Conservation (phyloP, 2,329 filamentous ascomycete species). For the Fusarium algeriense region DNA sequence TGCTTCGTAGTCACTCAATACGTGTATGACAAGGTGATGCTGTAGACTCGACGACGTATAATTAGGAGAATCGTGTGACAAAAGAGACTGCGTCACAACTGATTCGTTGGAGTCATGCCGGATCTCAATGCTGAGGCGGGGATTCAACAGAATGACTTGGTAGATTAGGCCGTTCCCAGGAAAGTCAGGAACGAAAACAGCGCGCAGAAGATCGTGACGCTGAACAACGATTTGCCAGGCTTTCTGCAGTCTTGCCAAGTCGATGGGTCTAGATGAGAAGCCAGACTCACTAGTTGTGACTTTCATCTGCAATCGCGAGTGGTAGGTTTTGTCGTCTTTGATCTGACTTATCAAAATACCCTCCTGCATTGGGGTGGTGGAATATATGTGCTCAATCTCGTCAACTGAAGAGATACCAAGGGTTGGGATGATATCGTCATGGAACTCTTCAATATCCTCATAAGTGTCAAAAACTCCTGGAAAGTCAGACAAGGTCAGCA, state of each 20-base stretch:
- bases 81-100: neutral
- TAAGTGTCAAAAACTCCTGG: slow-evolving; percentile 4
- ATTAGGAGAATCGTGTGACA: neutral
- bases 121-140: neutral
- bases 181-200: neutral
- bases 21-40: slow-evolving; percentile 3
- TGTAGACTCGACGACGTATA: neutral
- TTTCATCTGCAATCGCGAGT: neutral
- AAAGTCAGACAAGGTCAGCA: slow-evolving; percentile 8
- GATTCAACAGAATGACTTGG: neutral
- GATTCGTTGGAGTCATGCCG: neutral
- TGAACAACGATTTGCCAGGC: neutral
- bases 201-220: neutral
- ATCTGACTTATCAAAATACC: slow-evolving; percentile 7
- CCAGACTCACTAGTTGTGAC: neutral
- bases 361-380: neutral
- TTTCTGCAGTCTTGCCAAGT: neutral
- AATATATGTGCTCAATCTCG: slow-evolving; percentile 4
- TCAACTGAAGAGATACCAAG: neutral
- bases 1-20: neutral
- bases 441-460: slow-evolving; percentile 3
- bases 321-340: slow-evolving; percentile 2
- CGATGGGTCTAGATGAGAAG: neutral
- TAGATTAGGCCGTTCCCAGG: neutral
- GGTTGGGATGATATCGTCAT: neutral